Conservation (phyloP, 441 rosid genomes). For the Arabidopsis hybrid region DNA sequence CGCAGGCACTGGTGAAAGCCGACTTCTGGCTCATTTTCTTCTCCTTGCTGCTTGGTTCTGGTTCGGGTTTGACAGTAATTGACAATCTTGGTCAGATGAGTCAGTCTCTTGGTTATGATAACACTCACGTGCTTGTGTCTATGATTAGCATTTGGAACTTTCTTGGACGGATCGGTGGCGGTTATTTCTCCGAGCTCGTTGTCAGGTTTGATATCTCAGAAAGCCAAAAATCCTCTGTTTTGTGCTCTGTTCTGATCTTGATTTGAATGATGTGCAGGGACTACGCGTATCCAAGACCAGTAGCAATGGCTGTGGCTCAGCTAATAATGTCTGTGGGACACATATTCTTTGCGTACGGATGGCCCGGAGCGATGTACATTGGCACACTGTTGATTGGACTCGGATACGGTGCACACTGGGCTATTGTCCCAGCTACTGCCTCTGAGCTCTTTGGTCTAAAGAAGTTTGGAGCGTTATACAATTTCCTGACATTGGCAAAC, state of each 20-base stretch:
- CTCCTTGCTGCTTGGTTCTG: conserved; percentile 88
- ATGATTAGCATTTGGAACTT: conserved; percentile 99
- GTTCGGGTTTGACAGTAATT: conserved; percentile 94
- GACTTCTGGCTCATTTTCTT: conserved; percentile 93
- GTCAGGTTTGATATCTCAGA: conserved; percentile 56
- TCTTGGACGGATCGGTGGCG: conserved; percentile 95
- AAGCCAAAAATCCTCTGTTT: neutral
- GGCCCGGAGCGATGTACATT: conserved; percentile 90
- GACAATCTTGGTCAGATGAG: conserved; percentile 99
- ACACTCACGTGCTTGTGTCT: conserved; percentile 86
- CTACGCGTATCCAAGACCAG: conserved; percentile 86
- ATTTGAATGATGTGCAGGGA: conserved; percentile 55
- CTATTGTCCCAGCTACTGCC: conserved; percentile 93
- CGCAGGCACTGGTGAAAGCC: conserved; percentile 89
- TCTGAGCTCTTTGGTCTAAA: conserved; percentile 94
- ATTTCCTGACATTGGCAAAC: conserved; percentile 87
- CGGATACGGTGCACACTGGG: conserved; percentile 97
- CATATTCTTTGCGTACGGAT: conserved; percentile 79
- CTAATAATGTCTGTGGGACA: conserved; percentile 88
- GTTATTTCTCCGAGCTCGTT: conserved; percentile 91
- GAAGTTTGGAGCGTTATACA: conserved; percentile 90
- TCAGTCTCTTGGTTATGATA: conserved; percentile 86
- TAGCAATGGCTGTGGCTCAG: conserved; percentile 83
- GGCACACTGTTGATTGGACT: conserved; percentile 90
- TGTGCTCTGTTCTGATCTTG: conserved; percentile 24